phyloP scores from a whole-genome alignment of 371 early-diverging fungal species.

The Dinochytrium kinnereticum region DNA sequence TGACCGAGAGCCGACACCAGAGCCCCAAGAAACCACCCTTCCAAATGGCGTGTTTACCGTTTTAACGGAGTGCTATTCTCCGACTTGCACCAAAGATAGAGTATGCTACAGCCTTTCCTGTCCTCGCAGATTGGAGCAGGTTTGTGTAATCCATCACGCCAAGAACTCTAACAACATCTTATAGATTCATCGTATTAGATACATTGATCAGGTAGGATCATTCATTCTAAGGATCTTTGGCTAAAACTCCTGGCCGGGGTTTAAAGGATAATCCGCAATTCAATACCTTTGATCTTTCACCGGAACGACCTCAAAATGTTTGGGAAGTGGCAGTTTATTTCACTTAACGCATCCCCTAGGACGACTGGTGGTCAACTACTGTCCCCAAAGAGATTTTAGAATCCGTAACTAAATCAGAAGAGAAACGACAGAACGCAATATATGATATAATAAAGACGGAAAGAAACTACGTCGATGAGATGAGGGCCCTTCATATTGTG shows the following conservation, averaged over 20 bases:
- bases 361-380: constrained; percentile 67
- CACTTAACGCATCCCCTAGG: constrained; percentile 38
- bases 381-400: constrained; percentile 75
- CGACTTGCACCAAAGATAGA: constrained; percentile 81
- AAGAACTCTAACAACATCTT: too few species aligned
- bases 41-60: constrained; percentile 87
- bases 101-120: constrained; percentile 86
- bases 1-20: neutral
- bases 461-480: constrained; percentile 86
- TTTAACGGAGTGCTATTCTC: constrained; percentile 88
- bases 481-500: constrained; percentile 74
- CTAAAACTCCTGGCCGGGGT: too few species aligned
- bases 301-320: neutral
- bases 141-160: neutral
- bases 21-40: constrained; percentile 4
- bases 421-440: constrained; percentile 89
- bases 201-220: neutral
- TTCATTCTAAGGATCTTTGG: too few species aligned
- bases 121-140: constrained; percentile 71
- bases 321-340: neutral
- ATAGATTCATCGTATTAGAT: constrained; percentile 9
- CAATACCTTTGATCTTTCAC: neutral
- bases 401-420: constrained; percentile 72
- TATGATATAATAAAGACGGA: constrained; percentile 91
- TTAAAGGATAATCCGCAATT: constrained; percentile 15